Base-by-base conservation (phyloP, 371 early-diverging fungal genomes). In the Actinomucor elegans region DNA sequence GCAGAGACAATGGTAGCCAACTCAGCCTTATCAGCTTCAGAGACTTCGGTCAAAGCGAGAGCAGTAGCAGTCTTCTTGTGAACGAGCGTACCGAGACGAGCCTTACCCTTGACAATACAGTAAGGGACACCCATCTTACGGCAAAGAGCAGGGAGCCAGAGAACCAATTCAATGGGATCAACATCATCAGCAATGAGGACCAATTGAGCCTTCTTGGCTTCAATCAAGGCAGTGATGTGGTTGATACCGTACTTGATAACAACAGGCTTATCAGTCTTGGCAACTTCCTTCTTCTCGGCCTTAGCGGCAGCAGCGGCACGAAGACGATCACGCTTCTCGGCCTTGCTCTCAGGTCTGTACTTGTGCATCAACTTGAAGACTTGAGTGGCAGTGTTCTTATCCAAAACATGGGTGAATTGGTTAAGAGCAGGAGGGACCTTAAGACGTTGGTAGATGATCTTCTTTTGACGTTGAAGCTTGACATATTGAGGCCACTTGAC, bases 61-160 rank as follows among this genome's bases (percentile, higher is more conserved):
- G 95, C 96, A 56, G 99, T 95, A 68, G 98, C 96, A 50, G 93
- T 94, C 96, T 99, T 99, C 87, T 97, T 90, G 91, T 99, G 95
- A 54, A 99, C 97, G 44, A 99, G 87, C 50, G 92, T 88, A 66
- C 99, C 99, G 61, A 99, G 91, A 66, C 94, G 89, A 68, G 92
- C 85, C 87, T 99, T 98, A 68, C 90, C 86, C 89, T 97, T 96
- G 70, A 99, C 97, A 71, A 99, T 97, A 81, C 87, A 88, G 90
- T 99, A 99, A 48, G 99, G 98, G 76, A 99, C 88, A 64, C 96
- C 97, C 99, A 99, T 97, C 93, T 99, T 99, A 78, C 97, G 96
- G 90, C 99, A 99, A 42, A 99, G 93, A 53, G 99, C 98, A 48
- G 99, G 99, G 64, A 99, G 85, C 94, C 95, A 99, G 57, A 99